phyloP scores from a whole-genome alignment of 805 yeast species.

The Lachancea thermotolerans region DNA sequence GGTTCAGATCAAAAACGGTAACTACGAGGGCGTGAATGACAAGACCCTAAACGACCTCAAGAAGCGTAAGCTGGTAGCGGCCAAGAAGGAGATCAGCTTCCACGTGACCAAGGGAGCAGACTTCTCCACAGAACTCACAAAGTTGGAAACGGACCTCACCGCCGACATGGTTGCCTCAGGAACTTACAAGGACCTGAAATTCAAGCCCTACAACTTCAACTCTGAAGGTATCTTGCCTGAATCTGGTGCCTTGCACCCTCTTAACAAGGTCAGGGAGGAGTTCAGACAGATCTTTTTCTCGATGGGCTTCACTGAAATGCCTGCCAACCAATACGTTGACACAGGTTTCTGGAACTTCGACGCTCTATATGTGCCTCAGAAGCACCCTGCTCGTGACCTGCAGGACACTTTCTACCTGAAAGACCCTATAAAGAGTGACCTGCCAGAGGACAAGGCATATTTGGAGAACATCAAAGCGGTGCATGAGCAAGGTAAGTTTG shows the following conservation, averaged over 20 bases:
- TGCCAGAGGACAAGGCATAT: constrained; percentile 76
- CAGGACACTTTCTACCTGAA: constrained; percentile 97
- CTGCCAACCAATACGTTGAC: constrained; percentile 96
- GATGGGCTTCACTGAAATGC: constrained; percentile 99
- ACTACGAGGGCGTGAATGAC: constrained; percentile 35
- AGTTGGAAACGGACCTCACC: constrained; percentile 88
- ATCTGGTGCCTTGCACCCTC: constrained; percentile 94
- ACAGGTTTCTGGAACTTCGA: constrained; percentile 99
- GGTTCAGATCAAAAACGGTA: constrained; percentile 38
- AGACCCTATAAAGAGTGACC: constrained; percentile 77
- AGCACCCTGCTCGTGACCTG: constrained; percentile 98
- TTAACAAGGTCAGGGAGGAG: constrained; percentile 94
- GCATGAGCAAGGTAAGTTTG: constrained; percentile 85
- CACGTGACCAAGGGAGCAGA: constrained; percentile 72
- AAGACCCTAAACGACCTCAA: constrained; percentile 78
- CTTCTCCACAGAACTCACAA: constrained; percentile 73
- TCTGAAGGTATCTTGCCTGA: constrained; percentile 85
- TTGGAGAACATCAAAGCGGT: constrained; percentile 73
- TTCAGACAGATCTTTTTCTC: constrained; percentile 96
- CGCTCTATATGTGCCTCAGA: constrained; percentile 94
- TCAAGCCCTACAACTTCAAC: constrained; percentile 93
- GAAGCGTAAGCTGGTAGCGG: constrained; percentile 79
- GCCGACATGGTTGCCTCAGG: constrained; percentile 84
- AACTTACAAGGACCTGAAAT: constrained; percentile 72
- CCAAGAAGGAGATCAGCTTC: constrained; percentile 70